A percentile compares a stretch with the other conserved stretches of the same genome.
These are phyloP conservation scores for Gamarada debralockiae DNA, from an alignment of 495 filamentous ascomycete genomes.

Conservation along the genomic window DNA sequence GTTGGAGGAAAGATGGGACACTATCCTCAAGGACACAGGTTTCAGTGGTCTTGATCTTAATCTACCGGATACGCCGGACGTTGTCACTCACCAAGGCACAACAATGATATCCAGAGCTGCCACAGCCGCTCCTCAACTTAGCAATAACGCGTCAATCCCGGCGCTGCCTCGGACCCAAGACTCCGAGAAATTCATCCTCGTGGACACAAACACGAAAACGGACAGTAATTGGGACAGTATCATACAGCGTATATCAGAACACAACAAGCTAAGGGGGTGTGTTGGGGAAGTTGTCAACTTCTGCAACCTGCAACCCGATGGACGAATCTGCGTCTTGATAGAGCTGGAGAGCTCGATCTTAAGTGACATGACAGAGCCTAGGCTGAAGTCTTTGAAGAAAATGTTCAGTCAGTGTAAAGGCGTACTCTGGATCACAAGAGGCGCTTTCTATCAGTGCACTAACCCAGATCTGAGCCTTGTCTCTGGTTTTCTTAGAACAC, in stretches of 20 bases:
- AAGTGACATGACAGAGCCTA: conserved; percentile 4
- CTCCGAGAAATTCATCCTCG: too few species aligned
- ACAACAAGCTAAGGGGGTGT: not conserved
- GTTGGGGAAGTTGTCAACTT: conserved; percentile 1
- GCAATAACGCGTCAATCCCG: too few species aligned
- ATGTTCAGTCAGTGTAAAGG: conserved; percentile 36
- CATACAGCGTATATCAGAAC: too few species aligned
- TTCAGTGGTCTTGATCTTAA: not conserved
- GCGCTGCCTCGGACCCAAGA: too few species aligned
- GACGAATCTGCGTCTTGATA: not conserved
- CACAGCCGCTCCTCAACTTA: not conserved
- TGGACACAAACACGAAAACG: too few species aligned
- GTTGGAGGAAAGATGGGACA: conserved; percentile 3
- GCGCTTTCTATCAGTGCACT: conserved; percentile 6
- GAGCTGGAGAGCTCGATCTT: conserved; percentile 4
- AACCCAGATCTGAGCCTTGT: not conserved
- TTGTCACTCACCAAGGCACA: conserved; percentile 1
- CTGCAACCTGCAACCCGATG: not conserved
- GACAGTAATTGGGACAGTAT: too few species aligned
- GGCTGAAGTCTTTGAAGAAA: not conserved
- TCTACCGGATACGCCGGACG: not conserved
- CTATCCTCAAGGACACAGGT: not conserved
- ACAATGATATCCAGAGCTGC: conserved; percentile 7
- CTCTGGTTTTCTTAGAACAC: conserved; percentile 3
- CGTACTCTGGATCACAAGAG: conserved; percentile 24